Percentiles rank a stretch among this genome's conserved stretches.
These are phyloP conservation scores for Pisolithus thermaeus DNA, from an alignment of 1,284 basidiomycete genomes.

Conservation along the genomic window DNA sequence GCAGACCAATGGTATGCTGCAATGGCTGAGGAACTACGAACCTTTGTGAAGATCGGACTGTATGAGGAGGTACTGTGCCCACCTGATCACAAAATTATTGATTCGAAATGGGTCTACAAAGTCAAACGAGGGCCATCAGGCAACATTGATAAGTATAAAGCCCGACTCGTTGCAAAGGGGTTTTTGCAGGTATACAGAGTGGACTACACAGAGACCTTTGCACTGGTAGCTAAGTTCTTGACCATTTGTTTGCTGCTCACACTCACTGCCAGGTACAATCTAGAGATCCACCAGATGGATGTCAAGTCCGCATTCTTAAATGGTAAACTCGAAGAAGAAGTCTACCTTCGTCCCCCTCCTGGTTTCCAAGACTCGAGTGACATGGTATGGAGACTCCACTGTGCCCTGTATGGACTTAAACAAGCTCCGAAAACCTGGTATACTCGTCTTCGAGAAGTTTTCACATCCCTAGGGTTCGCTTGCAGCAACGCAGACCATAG, in stretches of 20 bases:
- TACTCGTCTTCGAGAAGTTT: too few relatives aligned
- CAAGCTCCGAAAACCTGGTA: too few relatives aligned
- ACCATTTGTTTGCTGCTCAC: conserved; percentile 31
- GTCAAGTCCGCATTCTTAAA: conserved; percentile 27
- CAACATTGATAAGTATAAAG: conserved; percentile 29
- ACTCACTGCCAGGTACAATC: conserved; percentile 26
- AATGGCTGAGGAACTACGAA: neutral
- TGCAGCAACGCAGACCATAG: too few relatives aligned
- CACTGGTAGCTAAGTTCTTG: conserved; percentile 29
- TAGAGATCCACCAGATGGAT: conserved; percentile 33
- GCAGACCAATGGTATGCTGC: neutral
- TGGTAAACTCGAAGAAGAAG: neutral
- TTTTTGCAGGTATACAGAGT: conserved; percentile 36
- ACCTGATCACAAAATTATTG: neutral
- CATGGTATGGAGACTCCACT: neutral
- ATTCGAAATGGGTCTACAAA: conserved; percentile 31
- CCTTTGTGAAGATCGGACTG: conserved; percentile 1
- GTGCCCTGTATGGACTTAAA: too few relatives aligned
- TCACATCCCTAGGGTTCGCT: too few relatives aligned
- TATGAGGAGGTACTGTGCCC: conserved; percentile 1
- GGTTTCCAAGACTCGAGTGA: neutral
- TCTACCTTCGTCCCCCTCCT: neutral
- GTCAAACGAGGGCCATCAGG: conserved; percentile 34
- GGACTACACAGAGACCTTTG: conserved; percentile 37
- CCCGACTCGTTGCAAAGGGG: conserved; percentile 36